Evolutionary conservation across 345 rosid genomes (phyloP).

Genomic region (Triadica sebifera): DNA sequence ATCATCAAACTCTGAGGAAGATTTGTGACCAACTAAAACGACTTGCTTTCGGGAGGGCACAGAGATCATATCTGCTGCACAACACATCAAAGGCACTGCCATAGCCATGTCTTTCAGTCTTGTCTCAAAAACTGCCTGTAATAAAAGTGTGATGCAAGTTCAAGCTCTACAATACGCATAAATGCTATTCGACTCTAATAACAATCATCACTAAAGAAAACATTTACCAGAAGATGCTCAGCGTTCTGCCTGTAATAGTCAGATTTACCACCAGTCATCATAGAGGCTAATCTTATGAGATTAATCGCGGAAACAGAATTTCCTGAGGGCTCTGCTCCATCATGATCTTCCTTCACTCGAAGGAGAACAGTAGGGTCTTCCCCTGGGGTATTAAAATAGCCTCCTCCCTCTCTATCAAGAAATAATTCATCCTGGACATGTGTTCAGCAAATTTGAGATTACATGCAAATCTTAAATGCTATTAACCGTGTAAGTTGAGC

Average conservation of each 20-base stretch:
- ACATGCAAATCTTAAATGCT: not conserved
- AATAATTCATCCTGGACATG: slow-evolving; percentile 74
- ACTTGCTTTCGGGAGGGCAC: slow-evolving; percentile 62
- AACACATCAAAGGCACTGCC: slow-evolving; percentile 93
- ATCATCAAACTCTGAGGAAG: slow-evolving; percentile 46
- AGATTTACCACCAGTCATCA: slow-evolving; percentile 54
- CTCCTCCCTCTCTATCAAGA: slow-evolving; percentile 89
- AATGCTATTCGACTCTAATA: not conserved
- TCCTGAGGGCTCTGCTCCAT: slow-evolving; percentile 98
- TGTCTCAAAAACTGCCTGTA: slow-evolving; percentile 75
- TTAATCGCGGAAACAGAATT: slow-evolving; percentile 85
- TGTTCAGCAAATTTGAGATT: not conserved
- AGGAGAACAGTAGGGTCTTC: slow-evolving; percentile 88
- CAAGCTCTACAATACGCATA: not conserved
- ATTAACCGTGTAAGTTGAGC: not conserved
- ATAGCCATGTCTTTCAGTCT: slow-evolving; percentile 77
- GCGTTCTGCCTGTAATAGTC: slow-evolving; percentile 56
- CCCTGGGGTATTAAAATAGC: slow-evolving; percentile 80
- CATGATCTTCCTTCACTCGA: slow-evolving; percentile 94
- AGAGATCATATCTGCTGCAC: slow-evolving; percentile 70
- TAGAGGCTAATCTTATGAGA: slow-evolving; percentile 74
- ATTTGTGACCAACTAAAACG: slow-evolving; percentile 60
- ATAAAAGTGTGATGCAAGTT: slow-evolving; percentile 2
- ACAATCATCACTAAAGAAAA: not conserved
- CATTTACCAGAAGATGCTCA: slow-evolving; percentile 67